These are phyloP conservation scores for Globisporangium radiosum DNA, from an alignment of 352 stramenopile genomes.

Conservation along the genomic window DNA sequence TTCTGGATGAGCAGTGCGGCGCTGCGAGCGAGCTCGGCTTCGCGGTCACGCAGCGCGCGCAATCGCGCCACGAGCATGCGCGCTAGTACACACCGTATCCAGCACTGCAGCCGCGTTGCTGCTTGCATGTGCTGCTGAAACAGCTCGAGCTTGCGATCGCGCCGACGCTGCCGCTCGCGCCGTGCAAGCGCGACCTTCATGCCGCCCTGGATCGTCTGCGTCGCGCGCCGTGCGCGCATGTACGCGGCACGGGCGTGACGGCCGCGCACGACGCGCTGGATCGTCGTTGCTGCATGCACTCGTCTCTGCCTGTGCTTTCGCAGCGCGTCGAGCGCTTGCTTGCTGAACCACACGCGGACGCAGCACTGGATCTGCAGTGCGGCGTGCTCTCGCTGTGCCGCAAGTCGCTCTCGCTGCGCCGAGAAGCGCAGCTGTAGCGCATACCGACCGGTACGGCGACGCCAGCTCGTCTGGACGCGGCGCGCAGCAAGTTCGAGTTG, in stretches of 20 bases:
- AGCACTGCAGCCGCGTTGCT: slow-evolving; percentile 29
- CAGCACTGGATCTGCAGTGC: slow-evolving; percentile 36
- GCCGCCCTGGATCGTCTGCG: slow-evolving; percentile 34
- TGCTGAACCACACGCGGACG: slow-evolving; percentile 21
- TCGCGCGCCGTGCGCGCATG: slow-evolving; percentile 14
- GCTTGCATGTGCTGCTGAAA: slow-evolving; percentile 10
- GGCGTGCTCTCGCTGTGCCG: slow-evolving; percentile 17
- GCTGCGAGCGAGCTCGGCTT: slow-evolving; percentile 23
- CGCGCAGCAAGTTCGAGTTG: slow-evolving; percentile 26
- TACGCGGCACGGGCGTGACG: slow-evolving; percentile 15
- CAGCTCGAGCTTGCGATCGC: slow-evolving; percentile 8
- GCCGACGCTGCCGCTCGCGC: slow-evolving; percentile 13
- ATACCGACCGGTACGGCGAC: slow-evolving; percentile 30
- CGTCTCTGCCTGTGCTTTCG: background rate
- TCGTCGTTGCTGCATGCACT: slow-evolving; percentile 17
- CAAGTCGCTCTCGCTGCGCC: slow-evolving; percentile 32
- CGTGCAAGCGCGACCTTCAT: slow-evolving; percentile 32
- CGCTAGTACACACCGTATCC: slow-evolving; percentile 20
- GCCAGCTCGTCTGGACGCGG: slow-evolving; percentile 44
- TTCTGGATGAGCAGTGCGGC: slow-evolving; percentile 57
- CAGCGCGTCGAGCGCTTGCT: background rate
- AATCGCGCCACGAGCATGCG: slow-evolving; percentile 19
- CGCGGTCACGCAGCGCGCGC: slow-evolving; percentile 16
- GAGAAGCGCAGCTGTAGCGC: slow-evolving; percentile 45
- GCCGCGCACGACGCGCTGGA: slow-evolving; percentile 34